A percentile compares a stretch with the other conserved stretches of the same genome.
These are phyloP conservation scores for Torrubiellomyces zombiae DNA, from an alignment of 2,329 filamentous ascomycete species.

Conservation along the genomic window DNA sequence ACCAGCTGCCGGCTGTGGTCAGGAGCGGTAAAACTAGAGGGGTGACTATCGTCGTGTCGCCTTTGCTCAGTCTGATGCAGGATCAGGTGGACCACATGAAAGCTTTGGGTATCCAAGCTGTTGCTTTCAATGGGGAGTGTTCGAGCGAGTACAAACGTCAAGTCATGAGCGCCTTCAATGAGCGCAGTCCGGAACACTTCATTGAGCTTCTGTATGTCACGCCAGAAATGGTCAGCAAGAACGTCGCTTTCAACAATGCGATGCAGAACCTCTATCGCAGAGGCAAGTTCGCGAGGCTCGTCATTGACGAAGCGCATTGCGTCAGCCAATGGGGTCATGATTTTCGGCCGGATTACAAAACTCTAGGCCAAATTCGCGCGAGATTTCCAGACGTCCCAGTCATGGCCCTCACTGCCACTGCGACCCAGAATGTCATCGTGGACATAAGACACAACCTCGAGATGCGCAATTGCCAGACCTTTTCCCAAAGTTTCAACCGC, in stretches of 20 bases:
- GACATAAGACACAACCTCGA: constrained; percentile 87
- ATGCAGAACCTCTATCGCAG: constrained; percentile 53
- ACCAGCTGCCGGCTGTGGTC: constrained; percentile 82
- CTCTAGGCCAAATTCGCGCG: constrained; percentile 55
- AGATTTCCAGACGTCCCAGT: constrained; percentile 68
- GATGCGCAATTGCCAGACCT: constrained; percentile 62
- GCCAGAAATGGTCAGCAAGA: constrained; percentile 90
- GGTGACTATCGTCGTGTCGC: constrained; percentile 88
- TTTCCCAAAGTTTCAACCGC: constrained; percentile 92
- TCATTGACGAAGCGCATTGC: constrained; percentile 98
- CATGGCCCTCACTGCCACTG: constrained; percentile 90
- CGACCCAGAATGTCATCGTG: constrained; percentile 79
- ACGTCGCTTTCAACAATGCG: constrained; percentile 44
- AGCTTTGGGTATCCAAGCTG: constrained; percentile 59
- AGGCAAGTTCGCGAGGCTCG: constrained; percentile 66
- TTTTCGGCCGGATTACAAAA: constrained; percentile 91
- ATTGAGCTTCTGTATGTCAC: constrained; percentile 89
- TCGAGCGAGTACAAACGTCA: constrained; percentile 41
- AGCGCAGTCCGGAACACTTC: constrained; percentile 51
- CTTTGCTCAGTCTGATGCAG: constrained; percentile 87
- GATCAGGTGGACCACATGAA: constrained; percentile 81
- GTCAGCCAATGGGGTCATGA: constrained; percentile 99
- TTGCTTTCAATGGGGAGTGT: constrained; percentile 66
- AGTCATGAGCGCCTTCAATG: constrained; percentile 48
- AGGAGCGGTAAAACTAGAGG: constrained; percentile 65